A percentile compares a stretch with the other conserved stretches of the same genome.
Evolutionary conservation across 139 green algal genomes (phyloP).

Genomic region (Micractinium sp.): DNA sequence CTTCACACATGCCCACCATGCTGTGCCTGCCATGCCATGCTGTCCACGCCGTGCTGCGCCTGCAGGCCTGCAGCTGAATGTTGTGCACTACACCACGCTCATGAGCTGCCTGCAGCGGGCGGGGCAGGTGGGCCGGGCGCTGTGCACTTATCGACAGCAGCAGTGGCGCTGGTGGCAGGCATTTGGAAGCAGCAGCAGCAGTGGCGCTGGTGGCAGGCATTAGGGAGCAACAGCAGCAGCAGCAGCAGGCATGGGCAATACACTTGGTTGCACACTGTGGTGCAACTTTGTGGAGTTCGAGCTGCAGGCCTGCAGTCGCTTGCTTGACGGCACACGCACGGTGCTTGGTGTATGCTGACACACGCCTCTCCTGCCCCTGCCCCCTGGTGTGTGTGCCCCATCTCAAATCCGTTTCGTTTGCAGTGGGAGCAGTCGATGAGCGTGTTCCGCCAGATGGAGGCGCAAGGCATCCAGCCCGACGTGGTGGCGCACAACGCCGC

Average conservation of each 20-base stretch:
- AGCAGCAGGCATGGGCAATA: too few species aligned
- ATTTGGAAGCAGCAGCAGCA: too few species aligned
- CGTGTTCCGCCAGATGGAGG: slow-evolving; percentile 69
- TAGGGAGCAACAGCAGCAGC: too few species aligned
- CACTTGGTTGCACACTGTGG: too few species aligned
- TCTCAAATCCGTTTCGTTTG: neutral
- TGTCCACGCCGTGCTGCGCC: neutral
- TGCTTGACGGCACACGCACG: neutral
- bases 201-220: too few species aligned
- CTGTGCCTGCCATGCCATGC: neutral
- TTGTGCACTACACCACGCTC: slow-evolving; percentile 59
- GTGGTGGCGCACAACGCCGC: slow-evolving; percentile 84
- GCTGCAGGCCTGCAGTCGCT: neutral
- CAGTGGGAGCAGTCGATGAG: slow-evolving; percentile 48
- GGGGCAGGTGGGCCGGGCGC: slow-evolving; percentile 33
- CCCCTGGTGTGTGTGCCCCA: neutral
- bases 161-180: too few species aligned
- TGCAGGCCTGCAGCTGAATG: slow-evolving; percentile 52
- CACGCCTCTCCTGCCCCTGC: too few species aligned
- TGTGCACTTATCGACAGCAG: neutral
- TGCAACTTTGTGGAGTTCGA: too few species aligned
- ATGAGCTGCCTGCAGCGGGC: slow-evolving; percentile 46
- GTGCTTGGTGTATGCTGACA: neutral
- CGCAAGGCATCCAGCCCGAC: slow-evolving; percentile 68
- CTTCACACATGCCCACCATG: too few species aligned